phyloP scores from a whole-genome alignment of 768 basidiomycete genomes.

The Hydnomerulius pinastri region DNA sequence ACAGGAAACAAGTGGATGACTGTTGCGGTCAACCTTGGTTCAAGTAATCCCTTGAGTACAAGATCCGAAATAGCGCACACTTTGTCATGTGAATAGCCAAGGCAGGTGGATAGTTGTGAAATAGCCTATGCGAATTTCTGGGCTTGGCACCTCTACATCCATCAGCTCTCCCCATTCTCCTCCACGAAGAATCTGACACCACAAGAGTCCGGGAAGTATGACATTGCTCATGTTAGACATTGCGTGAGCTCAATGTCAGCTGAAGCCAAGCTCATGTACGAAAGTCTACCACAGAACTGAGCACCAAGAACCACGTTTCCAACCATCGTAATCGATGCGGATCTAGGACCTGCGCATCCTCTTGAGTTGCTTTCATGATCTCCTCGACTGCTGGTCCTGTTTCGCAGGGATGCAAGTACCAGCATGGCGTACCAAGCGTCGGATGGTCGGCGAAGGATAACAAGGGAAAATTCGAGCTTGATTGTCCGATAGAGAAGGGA shows the following conservation, averaged over 20 bases:
- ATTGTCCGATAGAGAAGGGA: constrained; percentile 54
- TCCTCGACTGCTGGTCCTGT: constrained; percentile 67
- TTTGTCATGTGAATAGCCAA: constrained; percentile 15
- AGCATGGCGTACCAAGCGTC: constrained; percentile 67
- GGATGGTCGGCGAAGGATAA: constrained; percentile 90
- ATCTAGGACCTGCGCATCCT: too few relatives aligned
- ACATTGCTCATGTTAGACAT: constrained; percentile 2
- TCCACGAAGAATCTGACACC: not conserved
- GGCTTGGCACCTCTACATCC: too few relatives aligned
- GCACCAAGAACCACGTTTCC: constrained; percentile 77
- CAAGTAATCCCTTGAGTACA: not conserved
- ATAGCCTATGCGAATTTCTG: too few relatives aligned
- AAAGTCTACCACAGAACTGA: constrained; percentile 65
- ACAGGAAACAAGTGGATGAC: not conserved
- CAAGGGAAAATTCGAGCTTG: constrained; percentile 64
- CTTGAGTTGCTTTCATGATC: constrained; percentile 53
- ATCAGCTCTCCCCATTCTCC: not conserved
- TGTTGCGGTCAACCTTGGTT: not conserved
- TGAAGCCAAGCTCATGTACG: constrained; percentile 17
- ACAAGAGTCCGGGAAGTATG: not conserved
- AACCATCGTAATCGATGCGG: constrained; percentile 49
- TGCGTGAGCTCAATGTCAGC: too few relatives aligned
- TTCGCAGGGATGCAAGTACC: constrained; percentile 90
- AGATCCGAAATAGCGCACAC: not conserved
- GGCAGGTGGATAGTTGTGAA: too few relatives aligned